A percentile compares a stretch with the other conserved stretches of the same genome.
Conservation (phyloP, 2,329 filamentous ascomycete genomes). For the Colletotrichum spaethianum region DNA sequence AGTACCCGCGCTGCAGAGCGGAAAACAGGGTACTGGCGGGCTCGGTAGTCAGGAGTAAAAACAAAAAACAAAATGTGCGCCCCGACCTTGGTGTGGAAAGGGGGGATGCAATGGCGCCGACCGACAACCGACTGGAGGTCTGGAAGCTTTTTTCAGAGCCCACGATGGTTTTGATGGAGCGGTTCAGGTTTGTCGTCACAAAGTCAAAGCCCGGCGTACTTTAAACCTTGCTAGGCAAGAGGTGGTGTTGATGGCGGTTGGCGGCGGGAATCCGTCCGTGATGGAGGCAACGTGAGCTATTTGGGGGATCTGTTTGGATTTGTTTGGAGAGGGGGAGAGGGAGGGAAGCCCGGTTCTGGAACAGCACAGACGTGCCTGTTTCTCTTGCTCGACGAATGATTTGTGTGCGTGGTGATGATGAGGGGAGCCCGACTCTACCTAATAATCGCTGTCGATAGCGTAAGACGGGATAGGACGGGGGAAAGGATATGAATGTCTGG, state of each 20-base stretch:
- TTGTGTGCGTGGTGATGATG: slow-evolving; percentile 18
- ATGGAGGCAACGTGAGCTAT: background rate
- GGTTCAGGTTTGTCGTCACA: slow-evolving; percentile 34
- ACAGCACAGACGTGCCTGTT: background rate
- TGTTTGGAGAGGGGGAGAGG: background rate
- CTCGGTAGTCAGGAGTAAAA: slow-evolving; percentile 32
- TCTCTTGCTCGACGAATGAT: background rate
- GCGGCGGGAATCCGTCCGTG: slow-evolving; percentile 17
- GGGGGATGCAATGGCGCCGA: slow-evolving; percentile 5
- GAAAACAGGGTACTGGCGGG: slow-evolving; percentile 8
- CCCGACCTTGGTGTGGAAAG: slow-evolving; percentile 10
- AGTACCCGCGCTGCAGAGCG: slow-evolving; percentile 18
- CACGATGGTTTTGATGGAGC: slow-evolving; percentile 33
- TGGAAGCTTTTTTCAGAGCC: slow-evolving; percentile 31
- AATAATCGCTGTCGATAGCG: slow-evolving; percentile 33
- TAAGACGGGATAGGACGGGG: slow-evolving; percentile 39
- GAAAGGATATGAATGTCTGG: slow-evolving; percentile 35
- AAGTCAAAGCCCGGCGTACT: slow-evolving; percentile 31
- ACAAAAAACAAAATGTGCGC: background rate
- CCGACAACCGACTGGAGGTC: slow-evolving; percentile 31
- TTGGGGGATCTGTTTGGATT: background rate
- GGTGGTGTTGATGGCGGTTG: background rate
- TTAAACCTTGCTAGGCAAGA: slow-evolving; percentile 18
- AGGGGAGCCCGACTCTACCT: slow-evolving; percentile 27
- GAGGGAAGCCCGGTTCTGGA: background rate